These are phyloP conservation scores for Paecilomyces fulvus DNA, from an alignment of 2,329 filamentous ascomycete genomes.

Conservation along the genomic window DNA sequence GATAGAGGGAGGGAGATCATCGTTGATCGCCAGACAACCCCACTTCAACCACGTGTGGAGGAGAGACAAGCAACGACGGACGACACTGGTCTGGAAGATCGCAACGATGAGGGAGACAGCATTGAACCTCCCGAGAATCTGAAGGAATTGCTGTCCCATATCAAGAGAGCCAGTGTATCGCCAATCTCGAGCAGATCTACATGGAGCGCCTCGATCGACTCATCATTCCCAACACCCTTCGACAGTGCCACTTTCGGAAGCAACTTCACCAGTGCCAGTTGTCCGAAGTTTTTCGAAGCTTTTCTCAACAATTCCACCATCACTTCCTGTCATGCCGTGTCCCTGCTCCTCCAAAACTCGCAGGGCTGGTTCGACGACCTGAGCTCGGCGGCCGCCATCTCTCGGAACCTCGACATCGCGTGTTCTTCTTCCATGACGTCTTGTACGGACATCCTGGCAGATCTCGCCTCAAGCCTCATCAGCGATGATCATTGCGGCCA, in stretches of 20 bases:
- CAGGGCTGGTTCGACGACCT: constrained; percentile 73
- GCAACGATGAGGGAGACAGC: background rate
- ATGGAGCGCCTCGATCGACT: background rate
- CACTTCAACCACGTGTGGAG: background rate
- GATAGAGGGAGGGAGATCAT: background rate
- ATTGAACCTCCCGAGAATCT: background rate
- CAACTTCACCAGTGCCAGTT: constrained; percentile 50
- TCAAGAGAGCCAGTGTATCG: background rate
- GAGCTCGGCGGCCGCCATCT: constrained; percentile 62
- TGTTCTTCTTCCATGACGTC: constrained; percentile 59
- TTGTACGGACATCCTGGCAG: constrained; percentile 59
- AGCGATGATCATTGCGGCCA: constrained; percentile 56
- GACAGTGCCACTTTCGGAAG: constrained; percentile 52
- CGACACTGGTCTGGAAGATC: background rate
- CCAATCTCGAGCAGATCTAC: background rate
- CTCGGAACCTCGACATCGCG: constrained; percentile 67
- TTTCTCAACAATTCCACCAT: constrained; percentile 62
- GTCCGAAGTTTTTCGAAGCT: constrained; percentile 50
- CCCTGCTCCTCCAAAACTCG: constrained; percentile 77
- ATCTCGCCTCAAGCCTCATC: constrained; percentile 58
- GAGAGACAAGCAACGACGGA: background rate
- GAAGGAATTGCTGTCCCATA: background rate
- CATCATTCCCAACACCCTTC: constrained; percentile 52
- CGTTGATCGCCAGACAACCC: background rate
- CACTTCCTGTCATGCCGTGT: constrained; percentile 70